Conservation (phyloP, 192 early-diverging fungal species). For the Umbelopsis sp. region DNA sequence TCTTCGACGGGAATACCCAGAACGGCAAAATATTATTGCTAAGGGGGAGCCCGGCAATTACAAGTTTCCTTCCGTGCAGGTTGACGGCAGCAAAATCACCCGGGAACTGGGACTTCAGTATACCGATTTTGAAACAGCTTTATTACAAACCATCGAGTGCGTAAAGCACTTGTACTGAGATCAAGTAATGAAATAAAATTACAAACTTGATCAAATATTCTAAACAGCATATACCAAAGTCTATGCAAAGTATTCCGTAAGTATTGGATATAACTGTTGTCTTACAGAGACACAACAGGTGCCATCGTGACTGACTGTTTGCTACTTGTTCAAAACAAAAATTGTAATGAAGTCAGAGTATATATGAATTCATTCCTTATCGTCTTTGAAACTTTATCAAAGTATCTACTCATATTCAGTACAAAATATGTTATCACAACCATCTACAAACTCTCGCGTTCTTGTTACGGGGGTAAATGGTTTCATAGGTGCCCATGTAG, state of each 20-base stretch:
- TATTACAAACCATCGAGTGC: background rate
- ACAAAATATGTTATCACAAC: too few relatives aligned
- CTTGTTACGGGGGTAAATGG: constrained; percentile 38
- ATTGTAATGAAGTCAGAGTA: too few relatives aligned
- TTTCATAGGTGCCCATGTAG: constrained; percentile 45
- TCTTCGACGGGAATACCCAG: background rate
- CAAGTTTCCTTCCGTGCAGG: background rate
- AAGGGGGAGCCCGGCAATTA: background rate
- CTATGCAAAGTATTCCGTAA: too few relatives aligned
- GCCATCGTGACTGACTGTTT: too few relatives aligned
- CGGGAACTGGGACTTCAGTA: background rate
- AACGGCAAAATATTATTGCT: background rate
- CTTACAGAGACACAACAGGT: too few relatives aligned
- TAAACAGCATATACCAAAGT: too few relatives aligned
- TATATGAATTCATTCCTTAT: too few relatives aligned
- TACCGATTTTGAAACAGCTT: background rate
- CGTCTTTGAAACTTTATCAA: background rate
- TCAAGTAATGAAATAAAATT: too few relatives aligned
- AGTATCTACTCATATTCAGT: too few relatives aligned
- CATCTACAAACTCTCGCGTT: background rate
- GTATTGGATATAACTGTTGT: too few relatives aligned
- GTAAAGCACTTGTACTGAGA: background rate
- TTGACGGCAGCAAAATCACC: background rate
- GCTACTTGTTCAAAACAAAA: too few relatives aligned
- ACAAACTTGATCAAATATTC: too few relatives aligned